Evolutionary conservation across 2,329 filamentous ascomycete genomes (phyloP), one percentile per base, ranked within the genome.

Genomic region (Nectriaceae sp.): DNA sequence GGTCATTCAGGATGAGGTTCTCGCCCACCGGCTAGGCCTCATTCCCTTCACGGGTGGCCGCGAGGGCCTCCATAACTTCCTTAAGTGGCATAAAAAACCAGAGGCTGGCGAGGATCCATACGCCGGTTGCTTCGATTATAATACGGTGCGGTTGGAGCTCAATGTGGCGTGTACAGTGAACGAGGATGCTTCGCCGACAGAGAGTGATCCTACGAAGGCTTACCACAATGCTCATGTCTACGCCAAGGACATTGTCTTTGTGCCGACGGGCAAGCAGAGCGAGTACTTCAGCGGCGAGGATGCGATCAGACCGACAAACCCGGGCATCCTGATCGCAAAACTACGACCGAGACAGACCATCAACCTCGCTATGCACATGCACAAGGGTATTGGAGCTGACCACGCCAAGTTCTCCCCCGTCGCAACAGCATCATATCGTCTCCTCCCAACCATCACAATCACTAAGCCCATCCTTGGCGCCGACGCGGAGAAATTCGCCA

Each of bases 401-500:
- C 94, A 99, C 70, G 88, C 94, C 61, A 99, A 99, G 72, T 99
- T 94, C 76, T 96, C 90, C 1, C 94, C 94, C 40, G 94, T 97
- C 29, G 92, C 93, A 3, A 97, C 94, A 1, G 94, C 94, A 3
- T 90, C 88, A 20, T 99, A 99, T 75, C 85, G 94, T 42, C 80
- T 99, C 18, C 75, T 99, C 65, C 94, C 94, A 6, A 86, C 86
- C 57, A 97, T 99, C 70, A 80, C 82, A 55, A 97, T 99, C 65
- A 76, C 80, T 38, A 75, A 80, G 59, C 94, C 94, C 18, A 97
- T 99, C 52, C 68, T 96, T 4, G 94, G 93, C 37, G 77, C 79
- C 35, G 91, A 97, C 63, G 94, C 94, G 3, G 81, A 85, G 65
- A 96, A 97, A 69, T 97, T 99, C 65, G 84, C 86, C 38, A 79